Base-by-base conservation (phyloP, 352 stramenopile species). In the Phytophthora idaei region DNA sequence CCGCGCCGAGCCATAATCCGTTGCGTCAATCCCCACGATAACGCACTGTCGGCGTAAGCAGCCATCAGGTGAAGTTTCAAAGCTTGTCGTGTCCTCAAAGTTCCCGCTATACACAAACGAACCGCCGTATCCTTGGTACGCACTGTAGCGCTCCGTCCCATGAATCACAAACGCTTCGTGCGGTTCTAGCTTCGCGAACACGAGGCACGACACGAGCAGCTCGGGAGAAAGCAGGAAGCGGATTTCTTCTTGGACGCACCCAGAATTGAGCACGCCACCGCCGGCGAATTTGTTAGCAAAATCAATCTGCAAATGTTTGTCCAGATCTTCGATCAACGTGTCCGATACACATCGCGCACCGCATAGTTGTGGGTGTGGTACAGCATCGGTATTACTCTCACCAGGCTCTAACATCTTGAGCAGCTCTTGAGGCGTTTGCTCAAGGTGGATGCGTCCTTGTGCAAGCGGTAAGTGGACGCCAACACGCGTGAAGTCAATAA, bases 181-280 rank as follows among this genome's bases (percentile, higher is more conserved):
- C 2, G 70, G 49, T 41, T 90, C 84, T 28, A 94, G 57, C 37
- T 80, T 81, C 6, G 79, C 78, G 52, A 90, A 87, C 3, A 94
- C 42, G 5, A 91, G 68, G 42, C 85, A 93, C 8, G 84, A 55
- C 21, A 91, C 70, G 10, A 95, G 60, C 28, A 93, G 64, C 56
- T 95, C 87, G 0, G 87, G 87, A 12, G 83, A 92, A 8, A 93
- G 56, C 28, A 90, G 32, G 21, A 95, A 95, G 2, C 85, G 87
- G 49, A 95, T 95, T 74, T 95, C 87, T 68, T 95, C 87, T 50
- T 95, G 87, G 3, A 95, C 87, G 25, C 82, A 92, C 0, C 87
- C 85, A 34, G 68, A 74, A 31, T 77, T 81, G 21, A 95, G 73
- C n/a, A 93, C 87, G 14, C 85, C 87, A 27, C 87, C 87, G 17